These are phyloP conservation scores for Paraphaeosphaeria minitans DNA, from an alignment of 2,329 filamentous ascomycete genomes.

Conservation along the genomic window DNA sequence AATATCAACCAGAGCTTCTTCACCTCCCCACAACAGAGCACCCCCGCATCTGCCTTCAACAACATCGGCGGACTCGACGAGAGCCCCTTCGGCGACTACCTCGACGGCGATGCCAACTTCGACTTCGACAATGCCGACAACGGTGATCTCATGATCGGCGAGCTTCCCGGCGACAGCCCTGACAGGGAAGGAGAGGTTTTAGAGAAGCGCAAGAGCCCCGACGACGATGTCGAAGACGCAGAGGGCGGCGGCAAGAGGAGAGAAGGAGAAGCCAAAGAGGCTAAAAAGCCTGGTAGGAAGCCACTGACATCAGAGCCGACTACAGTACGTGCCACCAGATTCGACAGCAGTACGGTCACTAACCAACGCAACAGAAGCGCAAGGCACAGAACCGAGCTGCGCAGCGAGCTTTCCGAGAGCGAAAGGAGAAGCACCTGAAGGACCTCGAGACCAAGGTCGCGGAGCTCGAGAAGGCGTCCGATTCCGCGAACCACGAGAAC, in stretches of 20 bases:
- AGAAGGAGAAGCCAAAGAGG: constrained; percentile 81
- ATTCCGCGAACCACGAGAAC: constrained; percentile 85
- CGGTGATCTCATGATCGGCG: constrained; percentile 72
- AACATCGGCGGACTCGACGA: constrained; percentile 62
- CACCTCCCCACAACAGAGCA: constrained; percentile 45
- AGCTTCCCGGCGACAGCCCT: constrained; percentile 66
- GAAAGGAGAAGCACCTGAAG: constrained; percentile 69
- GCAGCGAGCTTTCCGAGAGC: constrained; percentile 65
- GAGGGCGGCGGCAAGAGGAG: constrained; percentile 76
- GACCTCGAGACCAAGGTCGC: constrained; percentile 72
- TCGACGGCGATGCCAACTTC: constrained; percentile 75
- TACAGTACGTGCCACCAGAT: constrained; percentile 69
- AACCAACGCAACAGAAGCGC: constrained; percentile 68
- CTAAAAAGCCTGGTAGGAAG: constrained; percentile 96
- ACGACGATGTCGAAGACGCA: constrained; percentile 65
- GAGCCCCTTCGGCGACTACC: constrained; percentile 83
- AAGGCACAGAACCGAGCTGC: constrained; percentile 77
- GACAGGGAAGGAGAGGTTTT: constrained; percentile 52
- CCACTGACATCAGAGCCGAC: constrained; percentile 94
- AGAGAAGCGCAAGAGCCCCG: constrained; percentile 73
- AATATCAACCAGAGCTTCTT: constrained; percentile 45
- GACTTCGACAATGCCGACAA: constrained; percentile 70
- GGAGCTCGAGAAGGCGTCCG: constrained; percentile 77
- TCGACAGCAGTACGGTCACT: constrained; percentile 21
- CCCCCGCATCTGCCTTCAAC: constrained; percentile 53